Conservation (phyloP, 345 rosid species). For the Pistacia vera region DNA sequence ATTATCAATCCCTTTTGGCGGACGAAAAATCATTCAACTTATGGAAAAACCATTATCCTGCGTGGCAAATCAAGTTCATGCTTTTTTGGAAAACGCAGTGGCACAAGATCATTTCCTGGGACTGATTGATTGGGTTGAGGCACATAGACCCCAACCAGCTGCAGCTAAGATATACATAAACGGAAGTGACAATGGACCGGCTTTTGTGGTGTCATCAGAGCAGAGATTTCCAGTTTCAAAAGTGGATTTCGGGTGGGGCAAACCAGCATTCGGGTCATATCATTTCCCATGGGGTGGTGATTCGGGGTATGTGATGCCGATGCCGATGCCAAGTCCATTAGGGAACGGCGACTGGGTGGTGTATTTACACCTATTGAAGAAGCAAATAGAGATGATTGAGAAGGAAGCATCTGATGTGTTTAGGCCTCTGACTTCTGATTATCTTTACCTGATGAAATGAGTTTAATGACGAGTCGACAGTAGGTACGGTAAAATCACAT, state of each 20-base stretch:
- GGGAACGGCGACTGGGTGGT: conserved; percentile 66
- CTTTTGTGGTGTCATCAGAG: conserved; percentile 79
- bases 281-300: conserved; percentile 61
- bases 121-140: conserved; percentile 82
- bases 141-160: conserved; percentile 52
- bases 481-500: too few relatives aligned
- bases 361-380: conserved; percentile 40
- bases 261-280: conserved; percentile 54
- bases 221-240: conserved; percentile 49
- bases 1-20: conserved; percentile 65
- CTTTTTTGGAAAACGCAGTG: conserved; percentile 35
- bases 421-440: conserved; percentile 35
- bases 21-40: conserved; percentile 36
- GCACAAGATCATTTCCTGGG: conserved; percentile 71
- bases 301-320: conserved; percentile 70
- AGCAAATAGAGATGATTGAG: conserved; percentile 39
- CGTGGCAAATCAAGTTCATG: conserved; percentile 61
- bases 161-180: conserved; percentile 51
- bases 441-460: conserved; percentile 17
- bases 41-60: conserved; percentile 46
- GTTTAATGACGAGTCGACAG: too few relatives aligned
- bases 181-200: conserved; percentile 50
- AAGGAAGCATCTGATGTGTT: conserved; percentile 32
- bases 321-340: conserved; percentile 47
- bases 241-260: conserved; percentile 68